These are phyloP conservation scores for Urostyla sp. DNA, from an alignment of 73 alveolate species.

Conservation along the genomic window DNA sequence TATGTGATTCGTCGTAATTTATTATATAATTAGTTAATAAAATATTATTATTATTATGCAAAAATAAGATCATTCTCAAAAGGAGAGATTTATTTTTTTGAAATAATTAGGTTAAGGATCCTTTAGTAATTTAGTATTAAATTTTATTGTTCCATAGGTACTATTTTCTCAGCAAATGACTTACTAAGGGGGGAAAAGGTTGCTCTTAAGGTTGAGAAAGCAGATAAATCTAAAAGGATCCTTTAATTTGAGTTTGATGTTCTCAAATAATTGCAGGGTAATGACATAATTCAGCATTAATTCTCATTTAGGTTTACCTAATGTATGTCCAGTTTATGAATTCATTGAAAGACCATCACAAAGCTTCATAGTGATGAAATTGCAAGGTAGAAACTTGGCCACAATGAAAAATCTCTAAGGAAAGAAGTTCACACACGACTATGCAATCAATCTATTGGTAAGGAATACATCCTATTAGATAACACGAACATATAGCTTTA, in stretches of 20 bases:
- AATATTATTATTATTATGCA: background rate
- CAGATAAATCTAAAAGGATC: constrained; percentile 64
- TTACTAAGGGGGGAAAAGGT: constrained; percentile 57
- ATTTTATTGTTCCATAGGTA: constrained; percentile 5
- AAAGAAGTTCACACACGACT: constrained; percentile 1
- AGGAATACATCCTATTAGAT: background rate
- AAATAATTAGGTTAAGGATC: constrained; percentile 81
- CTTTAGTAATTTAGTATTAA: constrained; percentile 62
- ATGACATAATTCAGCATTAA: constrained; percentile 6
- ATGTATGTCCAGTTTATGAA: constrained; percentile 61
- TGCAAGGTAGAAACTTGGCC: constrained; percentile 79
- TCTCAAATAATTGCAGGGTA: constrained; percentile 63
- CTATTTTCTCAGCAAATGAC: constrained; percentile 72
- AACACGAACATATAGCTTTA: constrained; percentile 66
- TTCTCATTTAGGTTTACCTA: constrained; percentile 1
- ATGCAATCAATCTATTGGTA: constrained; percentile 2
- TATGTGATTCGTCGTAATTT: too few relatives aligned
- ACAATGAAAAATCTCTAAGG: constrained; percentile 34
- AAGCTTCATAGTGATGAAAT: constrained; percentile 78
- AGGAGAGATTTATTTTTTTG: constrained; percentile 31
- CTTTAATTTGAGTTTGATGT: constrained; percentile 74
- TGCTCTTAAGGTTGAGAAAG: constrained; percentile 78
- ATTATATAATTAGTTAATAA: too few relatives aligned
- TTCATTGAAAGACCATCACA: constrained; percentile 57
- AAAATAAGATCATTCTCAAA: background rate